Base-by-base conservation (phyloP, 208 protist species). In the Wallacemonas sp. region DNA sequence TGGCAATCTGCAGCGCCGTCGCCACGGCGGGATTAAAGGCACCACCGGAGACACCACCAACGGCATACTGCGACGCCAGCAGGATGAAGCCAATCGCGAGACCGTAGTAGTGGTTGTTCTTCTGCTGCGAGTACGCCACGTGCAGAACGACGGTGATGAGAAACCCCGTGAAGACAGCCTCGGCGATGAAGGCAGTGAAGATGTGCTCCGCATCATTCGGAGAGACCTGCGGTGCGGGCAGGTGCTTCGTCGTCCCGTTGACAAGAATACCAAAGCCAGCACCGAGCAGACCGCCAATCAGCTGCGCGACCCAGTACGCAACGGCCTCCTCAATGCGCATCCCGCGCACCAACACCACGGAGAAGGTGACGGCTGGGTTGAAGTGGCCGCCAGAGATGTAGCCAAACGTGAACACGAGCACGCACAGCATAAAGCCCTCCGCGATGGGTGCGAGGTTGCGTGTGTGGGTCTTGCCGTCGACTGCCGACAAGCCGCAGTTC, bases 301-400 rank as follows among this genome's bases (percentile, higher is more conserved):
- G 70, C 69, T 94, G 88, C n/a, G 85, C 80, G 65, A 87, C 74
- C 83, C 84, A 91, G 71, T 91, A 94, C 11, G 76, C 80, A n/a
- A 87, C 61, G 23, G 83, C 85, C 74, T 88, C 83, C 61, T 91
- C 88, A 26, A 94, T 43, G 14, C 75, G 88, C 48, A 94, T 84
- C 29, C 78, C 85, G 9, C 71, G 71, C 17, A 89, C 70, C 65
- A 94, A 56, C 65, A 90, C 67, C 29, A 81, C 83, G 1, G 81
- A 72, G 38, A 91, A 83, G 30, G 85, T 91, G 26, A 94, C 82
- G 38, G 88, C 88, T 0, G 88, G 88, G 61, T 94, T 94, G 67
- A 94, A 94, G 70, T 94, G 88, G 26, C 80, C 88, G 38, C 84
- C 88, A 3, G 80, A 88, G 33, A 94, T 85, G 74, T 94, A 89